Percentiles rank a stretch among this genome's conserved stretches.
Evolutionary conservation across 768 basidiomycete genomes (phyloP).

Genomic region (Boletus insuetus): DNA sequence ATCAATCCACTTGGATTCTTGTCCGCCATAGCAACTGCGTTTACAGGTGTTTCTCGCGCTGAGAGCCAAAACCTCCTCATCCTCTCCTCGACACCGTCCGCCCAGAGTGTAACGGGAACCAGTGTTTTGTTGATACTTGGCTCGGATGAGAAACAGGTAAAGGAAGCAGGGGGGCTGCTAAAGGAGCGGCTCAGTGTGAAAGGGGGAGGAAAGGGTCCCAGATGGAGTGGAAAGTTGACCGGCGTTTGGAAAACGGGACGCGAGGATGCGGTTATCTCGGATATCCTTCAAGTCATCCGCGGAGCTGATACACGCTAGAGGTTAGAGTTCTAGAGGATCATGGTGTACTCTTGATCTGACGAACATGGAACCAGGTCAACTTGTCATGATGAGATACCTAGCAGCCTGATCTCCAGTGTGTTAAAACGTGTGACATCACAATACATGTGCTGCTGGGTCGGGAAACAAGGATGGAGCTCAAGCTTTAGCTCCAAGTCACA

Average conservation of each 20-base stretch:
- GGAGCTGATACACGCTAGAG: conserved; percentile 5
- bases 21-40: conserved; percentile 51
- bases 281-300: conserved; percentile 13
- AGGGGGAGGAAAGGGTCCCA: conserved; percentile 74
- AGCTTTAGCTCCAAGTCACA: too few relatives aligned
- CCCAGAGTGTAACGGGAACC: conserved; percentile 46
- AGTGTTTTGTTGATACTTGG: conserved; percentile 61
- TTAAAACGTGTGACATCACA: too few relatives aligned
- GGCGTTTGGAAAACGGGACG: conserved; percentile 39
- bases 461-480: too few relatives aligned
- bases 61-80: conserved; percentile 44
- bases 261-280: conserved; percentile 18
- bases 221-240: conserved; percentile 73
- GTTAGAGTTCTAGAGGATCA: too few relatives aligned
- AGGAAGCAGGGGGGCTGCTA: conserved; percentile 53
- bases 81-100: conserved; percentile 63
- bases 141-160: conserved; percentile 57
- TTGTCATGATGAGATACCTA: too few relatives aligned
- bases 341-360: too few relatives aligned
- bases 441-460: too few relatives aligned
- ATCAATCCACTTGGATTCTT: conserved; percentile 58
- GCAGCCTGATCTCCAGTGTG: too few relatives aligned
- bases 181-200: conserved; percentile 60
- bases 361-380: too few relatives aligned
- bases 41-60: conserved; percentile 27